Base-by-base conservation (phyloP, 495 filamentous ascomycete species). In the Penicillium parvum region DNA sequence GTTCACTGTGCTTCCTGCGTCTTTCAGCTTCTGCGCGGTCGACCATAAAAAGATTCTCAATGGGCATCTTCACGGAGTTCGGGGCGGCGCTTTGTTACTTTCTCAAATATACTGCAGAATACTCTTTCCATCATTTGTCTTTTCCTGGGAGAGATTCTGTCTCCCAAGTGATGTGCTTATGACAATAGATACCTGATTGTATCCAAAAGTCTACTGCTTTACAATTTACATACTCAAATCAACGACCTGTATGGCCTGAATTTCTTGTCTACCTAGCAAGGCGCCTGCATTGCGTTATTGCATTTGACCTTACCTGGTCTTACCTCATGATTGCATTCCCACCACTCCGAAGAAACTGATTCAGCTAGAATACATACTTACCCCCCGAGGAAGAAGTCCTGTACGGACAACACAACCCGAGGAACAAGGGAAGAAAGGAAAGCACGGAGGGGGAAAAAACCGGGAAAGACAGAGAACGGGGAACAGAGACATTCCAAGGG, bases 281-380 rank as follows among this genome's bases (percentile, higher is more conserved):
- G 56, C 54, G 43, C 48, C 51, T 66, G 59, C 52, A 41, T 55
- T 58, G 45, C 53, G 64, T 66, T 44, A 57, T 60, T 60, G 52
- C 46, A 49, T 48, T 60, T 62, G 52, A 56, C 60, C 77, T 84
- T 85, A 85, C 81, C 83, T 84, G 75, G 76, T 77, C 77, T 82
- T 79, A 83, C 77, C 76, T 80, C 55, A 60, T 47, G 39, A 45
- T 48, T 52, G 43, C 56, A 23, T 32, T 52, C 40, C 44, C 52
- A 49, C 38, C 52, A 44, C 28, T 15, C 28, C 28, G 28, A 27
- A 38, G 25, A 41, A 40, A 50, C 46, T 42, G 53, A 18, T 53
- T 56, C 52, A 56, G 60, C 65, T 71, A 66, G 68, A 65, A 50
- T 74, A 73, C 68, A 75, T 74, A 75, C 72, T 66, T 74, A 75